phyloP scores from a whole-genome alignment of 2,329 filamentous ascomycete genomes.

The Madurella mycetomatis region DNA sequence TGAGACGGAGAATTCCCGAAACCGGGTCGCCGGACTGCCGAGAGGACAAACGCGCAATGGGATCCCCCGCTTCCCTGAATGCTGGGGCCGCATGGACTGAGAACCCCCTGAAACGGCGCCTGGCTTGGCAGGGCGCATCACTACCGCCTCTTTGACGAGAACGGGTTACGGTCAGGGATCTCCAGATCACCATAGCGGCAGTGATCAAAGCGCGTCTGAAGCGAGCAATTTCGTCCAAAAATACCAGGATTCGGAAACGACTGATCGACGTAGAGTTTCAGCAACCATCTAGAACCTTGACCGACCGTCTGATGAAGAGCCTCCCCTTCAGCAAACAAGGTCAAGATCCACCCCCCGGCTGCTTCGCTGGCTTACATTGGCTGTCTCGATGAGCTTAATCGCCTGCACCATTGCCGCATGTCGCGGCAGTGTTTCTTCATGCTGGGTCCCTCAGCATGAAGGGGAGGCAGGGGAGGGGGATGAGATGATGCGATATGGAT shows the following conservation, averaged over 20 bases:
- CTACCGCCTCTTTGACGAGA: background rate
- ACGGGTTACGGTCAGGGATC: background rate
- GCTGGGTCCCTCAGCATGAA: background rate
- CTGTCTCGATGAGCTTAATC: background rate
- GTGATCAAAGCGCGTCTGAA: background rate
- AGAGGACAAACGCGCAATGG: too few species aligned
- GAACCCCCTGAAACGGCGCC: background rate
- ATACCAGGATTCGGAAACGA: constrained; percentile 8
- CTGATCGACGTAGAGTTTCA: constrained; percentile 7
- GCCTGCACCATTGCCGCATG: background rate
- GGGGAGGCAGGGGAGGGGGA: background rate
- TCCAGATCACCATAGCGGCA: background rate
- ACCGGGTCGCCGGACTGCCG: too few species aligned
- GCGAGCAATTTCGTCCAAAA: background rate
- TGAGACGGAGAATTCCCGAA: too few species aligned
- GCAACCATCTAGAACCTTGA: background rate
- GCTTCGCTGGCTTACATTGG: background rate
- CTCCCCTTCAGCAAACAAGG: background rate
- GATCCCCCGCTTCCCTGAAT: too few species aligned
- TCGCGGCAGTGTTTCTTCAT: background rate
- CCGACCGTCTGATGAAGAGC: background rate
- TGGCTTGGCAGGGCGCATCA: background rate
- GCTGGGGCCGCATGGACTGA: background rate
- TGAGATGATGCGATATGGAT: background rate
- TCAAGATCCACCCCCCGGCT: background rate